These are phyloP conservation scores for Talaromyces verruculosus DNA, from an alignment of 2,329 filamentous ascomycete species.

Conservation along the genomic window DNA sequence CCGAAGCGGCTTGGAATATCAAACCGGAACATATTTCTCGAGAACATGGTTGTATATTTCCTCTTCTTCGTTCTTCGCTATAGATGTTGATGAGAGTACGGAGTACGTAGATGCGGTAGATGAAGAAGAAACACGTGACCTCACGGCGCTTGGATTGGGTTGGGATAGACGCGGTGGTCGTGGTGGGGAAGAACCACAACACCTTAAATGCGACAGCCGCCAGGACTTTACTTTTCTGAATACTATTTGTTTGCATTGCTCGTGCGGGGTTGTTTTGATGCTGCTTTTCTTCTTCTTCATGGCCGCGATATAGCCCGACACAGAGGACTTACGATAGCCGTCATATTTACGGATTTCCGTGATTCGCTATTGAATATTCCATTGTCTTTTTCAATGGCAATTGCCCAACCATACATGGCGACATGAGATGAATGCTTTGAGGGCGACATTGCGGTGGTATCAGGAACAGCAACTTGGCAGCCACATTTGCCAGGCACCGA, in stretches of 20 bases:
- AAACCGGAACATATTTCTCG: not conserved
- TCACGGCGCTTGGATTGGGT: constrained; percentile 6
- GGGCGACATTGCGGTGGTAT: not conserved
- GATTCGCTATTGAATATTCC: not conserved
- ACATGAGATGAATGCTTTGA: not conserved
- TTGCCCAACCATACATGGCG: not conserved
- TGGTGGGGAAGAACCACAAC: constrained; percentile 9
- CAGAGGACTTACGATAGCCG: too few species aligned
- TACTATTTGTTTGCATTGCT: not conserved
- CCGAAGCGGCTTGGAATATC: not conserved
- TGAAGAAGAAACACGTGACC: constrained; percentile 1
- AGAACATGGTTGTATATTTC: not conserved
- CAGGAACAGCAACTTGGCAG: constrained; percentile 1
- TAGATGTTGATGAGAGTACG: not conserved
- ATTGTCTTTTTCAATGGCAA: too few species aligned
- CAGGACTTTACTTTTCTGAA: not conserved
- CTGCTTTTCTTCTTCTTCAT: not conserved
- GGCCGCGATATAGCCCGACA: not conserved
- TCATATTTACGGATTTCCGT: not conserved
- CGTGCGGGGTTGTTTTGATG: not conserved
- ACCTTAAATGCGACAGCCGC: constrained; percentile 7
- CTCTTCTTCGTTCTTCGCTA: not conserved
- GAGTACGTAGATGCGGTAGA: not conserved
- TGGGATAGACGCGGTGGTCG: constrained; percentile 13
- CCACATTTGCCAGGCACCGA: constrained; percentile 9